These are phyloP conservation scores for Diplosphaera chodatii DNA, from an alignment of 139 green algal genomes.

Conservation along the genomic window DNA sequence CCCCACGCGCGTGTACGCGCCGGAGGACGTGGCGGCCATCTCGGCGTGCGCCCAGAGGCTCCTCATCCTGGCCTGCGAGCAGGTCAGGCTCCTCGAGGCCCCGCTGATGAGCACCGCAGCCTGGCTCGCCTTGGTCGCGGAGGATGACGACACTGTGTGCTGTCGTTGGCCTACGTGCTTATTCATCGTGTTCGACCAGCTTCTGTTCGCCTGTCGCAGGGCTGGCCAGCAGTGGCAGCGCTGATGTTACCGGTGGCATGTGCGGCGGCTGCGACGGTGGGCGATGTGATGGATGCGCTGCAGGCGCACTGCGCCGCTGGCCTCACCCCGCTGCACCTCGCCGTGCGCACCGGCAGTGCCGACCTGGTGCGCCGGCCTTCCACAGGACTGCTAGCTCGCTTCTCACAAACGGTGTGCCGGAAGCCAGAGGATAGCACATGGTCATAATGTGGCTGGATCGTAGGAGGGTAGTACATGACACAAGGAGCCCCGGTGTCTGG, in stretches of 20 bases:
- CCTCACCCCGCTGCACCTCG: slow-evolving; percentile 34
- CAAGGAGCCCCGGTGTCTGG: neutral
- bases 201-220: slow-evolving; percentile 16
- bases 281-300: slow-evolving; percentile 11
- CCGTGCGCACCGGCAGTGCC: slow-evolving; percentile 25
- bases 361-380: slow-evolving; percentile 14
- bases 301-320: slow-evolving; percentile 12
- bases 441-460: too few species aligned
- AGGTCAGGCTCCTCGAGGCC: neutral
- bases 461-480: too few species aligned
- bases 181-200: too few species aligned
- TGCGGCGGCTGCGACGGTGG: neutral
- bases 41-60: neutral
- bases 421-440: too few species aligned
- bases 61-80: neutral
- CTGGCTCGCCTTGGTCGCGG: too few species aligned
- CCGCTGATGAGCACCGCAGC: too few species aligned
- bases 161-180: too few species aligned
- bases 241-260: slow-evolving; percentile 13
- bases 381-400: neutral
- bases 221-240: slow-evolving; percentile 20
- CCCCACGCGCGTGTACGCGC: neutral
- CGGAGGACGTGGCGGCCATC: neutral
- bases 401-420: too few species aligned
- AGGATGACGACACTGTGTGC: too few species aligned